Conservation (phyloP, 176 grass and related monocot species). For the Carex kokanica region DNA sequence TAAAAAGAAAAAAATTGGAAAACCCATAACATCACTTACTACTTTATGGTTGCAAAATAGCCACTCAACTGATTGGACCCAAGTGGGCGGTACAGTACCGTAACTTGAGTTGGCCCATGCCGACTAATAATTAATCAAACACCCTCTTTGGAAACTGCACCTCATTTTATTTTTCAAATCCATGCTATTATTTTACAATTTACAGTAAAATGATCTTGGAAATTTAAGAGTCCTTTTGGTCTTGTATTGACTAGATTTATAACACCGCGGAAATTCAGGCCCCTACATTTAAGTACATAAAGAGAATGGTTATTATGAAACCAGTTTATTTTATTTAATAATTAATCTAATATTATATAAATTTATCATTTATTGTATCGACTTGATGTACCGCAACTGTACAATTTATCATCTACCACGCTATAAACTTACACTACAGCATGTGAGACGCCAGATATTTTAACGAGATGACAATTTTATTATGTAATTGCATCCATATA, state of each 20-base stretch:
- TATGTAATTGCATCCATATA: no score
- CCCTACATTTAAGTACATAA: background rate
- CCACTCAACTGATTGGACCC: background rate
- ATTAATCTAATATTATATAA: no score
- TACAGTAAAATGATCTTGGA: slow-evolving; percentile 7
- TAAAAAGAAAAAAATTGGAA: no score
- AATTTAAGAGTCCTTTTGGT: background rate
- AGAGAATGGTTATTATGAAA: background rate
- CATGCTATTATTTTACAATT: background rate
- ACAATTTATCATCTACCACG: no score
- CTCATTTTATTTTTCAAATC: background rate
- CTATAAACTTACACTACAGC: no score
- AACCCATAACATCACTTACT: no score
- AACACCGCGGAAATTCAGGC: background rate
- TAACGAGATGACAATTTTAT: no score
- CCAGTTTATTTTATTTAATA: no score
- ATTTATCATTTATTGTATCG: no score
- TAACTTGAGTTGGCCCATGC: background rate
- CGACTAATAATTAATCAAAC: background rate
- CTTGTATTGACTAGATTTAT: background rate
- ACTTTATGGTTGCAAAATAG: background rate
- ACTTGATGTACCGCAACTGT: no score
- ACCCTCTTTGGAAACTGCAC: background rate
- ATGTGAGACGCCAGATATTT: no score
- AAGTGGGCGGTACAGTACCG: slow-evolving; percentile 4